A percentile compares a stretch with the other conserved stretches of the same genome.
Evolutionary conservation across 805 yeast species (phyloP).

Genomic region (Zygoascus bituminiphila): DNA sequence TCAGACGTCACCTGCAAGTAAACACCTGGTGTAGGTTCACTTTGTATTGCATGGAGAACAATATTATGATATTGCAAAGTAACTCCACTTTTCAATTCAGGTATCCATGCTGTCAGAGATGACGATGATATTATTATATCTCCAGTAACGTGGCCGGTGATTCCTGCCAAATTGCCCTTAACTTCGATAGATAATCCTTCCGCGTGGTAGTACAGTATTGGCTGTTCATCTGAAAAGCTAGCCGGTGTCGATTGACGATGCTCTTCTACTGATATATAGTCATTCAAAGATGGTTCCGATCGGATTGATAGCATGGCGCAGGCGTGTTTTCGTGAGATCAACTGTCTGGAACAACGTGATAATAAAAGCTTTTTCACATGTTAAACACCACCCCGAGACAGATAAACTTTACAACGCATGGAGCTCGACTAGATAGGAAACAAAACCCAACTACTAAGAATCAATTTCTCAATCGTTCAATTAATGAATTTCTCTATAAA

Average conservation of each 20-base stretch:
- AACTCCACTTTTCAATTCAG: constrained; percentile 13
- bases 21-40: constrained; percentile 6
- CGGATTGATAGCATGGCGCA: constrained; percentile 1
- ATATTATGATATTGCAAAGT: constrained; percentile 19
- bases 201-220: constrained; percentile 20
- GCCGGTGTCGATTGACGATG: constrained; percentile 29
- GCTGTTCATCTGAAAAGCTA: constrained; percentile 27
- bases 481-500: neutral
- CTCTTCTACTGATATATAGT: constrained; percentile 22
- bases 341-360: neutral
- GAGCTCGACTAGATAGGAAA: no score
- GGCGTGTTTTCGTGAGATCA: neutral
- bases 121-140: constrained; percentile 22
- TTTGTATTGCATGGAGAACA: constrained; percentile 23
- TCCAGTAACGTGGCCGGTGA: neutral
- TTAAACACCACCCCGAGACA: no score
- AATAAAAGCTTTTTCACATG: neutral
- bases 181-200: neutral
- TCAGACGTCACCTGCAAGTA: constrained; percentile 17
- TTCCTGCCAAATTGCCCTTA: constrained; percentile 3
- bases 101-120: constrained; percentile 22
- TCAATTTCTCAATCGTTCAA: no score
- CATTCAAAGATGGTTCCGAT: constrained; percentile 14
- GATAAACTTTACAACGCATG: no score
- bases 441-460: no score